These are phyloP conservation scores for rapeseed (Brassica napus) DNA, from an alignment of 345 rosid species.

Conservation along the genomic window DNA sequence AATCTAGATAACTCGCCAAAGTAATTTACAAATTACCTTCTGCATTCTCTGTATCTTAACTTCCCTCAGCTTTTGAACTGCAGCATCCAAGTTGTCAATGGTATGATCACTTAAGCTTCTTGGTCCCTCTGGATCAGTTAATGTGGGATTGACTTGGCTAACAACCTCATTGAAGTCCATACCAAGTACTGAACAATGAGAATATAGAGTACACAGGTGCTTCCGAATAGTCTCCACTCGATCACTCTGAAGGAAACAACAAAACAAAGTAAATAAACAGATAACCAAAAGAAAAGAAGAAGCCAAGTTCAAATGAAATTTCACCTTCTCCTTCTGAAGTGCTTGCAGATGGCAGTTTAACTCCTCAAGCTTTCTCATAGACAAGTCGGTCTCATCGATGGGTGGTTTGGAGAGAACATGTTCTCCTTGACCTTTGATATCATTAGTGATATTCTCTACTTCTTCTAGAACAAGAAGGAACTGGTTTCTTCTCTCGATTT, in stretches of 20 bases:
- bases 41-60: constrained; percentile 88
- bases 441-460: constrained; percentile 52
- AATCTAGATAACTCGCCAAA: neutral
- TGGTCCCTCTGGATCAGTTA: constrained; percentile 54
- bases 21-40: constrained; percentile 49
- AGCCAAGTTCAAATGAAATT: neutral
- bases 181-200: constrained; percentile 57
- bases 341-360: constrained; percentile 56
- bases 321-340: constrained; percentile 50
- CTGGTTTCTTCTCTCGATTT: constrained; percentile 75
- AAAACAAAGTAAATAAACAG: constrained; percentile 3
- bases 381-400: constrained; percentile 73
- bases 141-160: constrained; percentile 58
- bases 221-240: constrained; percentile 64
- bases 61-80: constrained; percentile 27
- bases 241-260: constrained; percentile 52
- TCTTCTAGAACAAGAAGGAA: constrained; percentile 65
- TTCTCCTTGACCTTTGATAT: constrained; percentile 55
- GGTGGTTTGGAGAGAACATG: constrained; percentile 33
- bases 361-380: constrained; percentile 78
- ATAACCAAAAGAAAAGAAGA: neutral
- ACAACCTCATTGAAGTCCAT: constrained; percentile 61
- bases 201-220: constrained; percentile 40
- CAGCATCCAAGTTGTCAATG: constrained; percentile 51
- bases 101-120: constrained; percentile 60